phyloP scores from a whole-genome alignment of 192 early-diverging fungal species.

The Chytriomyces confervae region DNA sequence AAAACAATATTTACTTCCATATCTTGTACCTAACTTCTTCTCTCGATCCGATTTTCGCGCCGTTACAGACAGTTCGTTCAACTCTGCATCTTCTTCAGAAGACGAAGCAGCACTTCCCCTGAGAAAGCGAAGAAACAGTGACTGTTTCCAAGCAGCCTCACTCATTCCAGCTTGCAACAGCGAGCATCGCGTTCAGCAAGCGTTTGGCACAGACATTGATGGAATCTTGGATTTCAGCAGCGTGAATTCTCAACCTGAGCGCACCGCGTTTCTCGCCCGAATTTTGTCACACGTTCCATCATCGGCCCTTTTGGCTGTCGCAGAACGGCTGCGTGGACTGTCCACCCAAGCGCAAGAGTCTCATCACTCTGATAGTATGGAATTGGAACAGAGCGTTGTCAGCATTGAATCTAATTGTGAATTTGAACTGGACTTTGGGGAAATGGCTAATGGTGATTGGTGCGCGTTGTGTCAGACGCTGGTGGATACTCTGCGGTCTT shows the following conservation, averaged over 20 bases:
- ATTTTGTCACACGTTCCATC: neutral
- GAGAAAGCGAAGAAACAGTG: neutral
- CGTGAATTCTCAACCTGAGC: neutral
- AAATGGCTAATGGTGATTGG: neutral
- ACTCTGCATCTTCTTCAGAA: neutral
- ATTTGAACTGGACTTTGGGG: neutral
- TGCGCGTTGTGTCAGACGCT: neutral
- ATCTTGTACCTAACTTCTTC: too few relatives aligned
- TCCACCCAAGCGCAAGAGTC: neutral
- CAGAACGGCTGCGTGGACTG: neutral
- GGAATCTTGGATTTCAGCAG: neutral
- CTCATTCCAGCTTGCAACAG: too few relatives aligned
- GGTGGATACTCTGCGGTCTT: neutral
- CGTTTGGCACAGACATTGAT: neutral
- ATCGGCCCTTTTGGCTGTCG: neutral
- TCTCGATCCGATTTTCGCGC: too few relatives aligned
- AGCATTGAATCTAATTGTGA: neutral
- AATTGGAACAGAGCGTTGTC: neutral
- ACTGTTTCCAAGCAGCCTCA: neutral
- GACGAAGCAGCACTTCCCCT: neutral
- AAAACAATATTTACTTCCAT: neutral
- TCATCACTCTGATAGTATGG: neutral
- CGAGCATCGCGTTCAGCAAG: neutral
- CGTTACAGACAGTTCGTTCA: too few relatives aligned
- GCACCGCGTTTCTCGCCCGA: neutral